Evolutionary conservation across 768 basidiomycete genomes (phyloP).

Genomic region (Hysterangium stoloniferum): DNA sequence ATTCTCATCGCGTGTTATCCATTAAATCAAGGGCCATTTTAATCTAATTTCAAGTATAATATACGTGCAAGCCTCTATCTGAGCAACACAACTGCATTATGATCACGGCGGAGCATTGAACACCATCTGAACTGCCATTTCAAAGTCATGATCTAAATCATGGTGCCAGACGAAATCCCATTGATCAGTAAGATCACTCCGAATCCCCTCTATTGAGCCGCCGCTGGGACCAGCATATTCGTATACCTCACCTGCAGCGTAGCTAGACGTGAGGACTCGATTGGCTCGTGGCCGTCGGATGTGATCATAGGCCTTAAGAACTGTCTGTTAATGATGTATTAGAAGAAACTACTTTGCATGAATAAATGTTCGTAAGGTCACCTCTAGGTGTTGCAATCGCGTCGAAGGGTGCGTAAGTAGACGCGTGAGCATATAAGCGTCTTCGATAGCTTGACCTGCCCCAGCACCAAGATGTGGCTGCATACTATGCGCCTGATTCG

Average conservation of each 20-base stretch:
- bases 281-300: constrained; percentile 42
- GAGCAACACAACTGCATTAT: too few relatives aligned
- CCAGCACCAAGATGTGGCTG: constrained; percentile 51
- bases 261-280: constrained; percentile 37
- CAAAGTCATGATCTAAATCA: constrained; percentile 35
- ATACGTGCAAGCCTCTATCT: too few relatives aligned
- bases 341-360: neutral
- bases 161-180: constrained; percentile 46
- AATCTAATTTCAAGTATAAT: too few relatives aligned
- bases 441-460: constrained; percentile 54
- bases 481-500: constrained; percentile 46
- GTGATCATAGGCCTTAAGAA: constrained; percentile 38
- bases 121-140: constrained; percentile 26
- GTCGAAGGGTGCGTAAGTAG: constrained; percentile 39
- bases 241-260: constrained; percentile 35
- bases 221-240: constrained; percentile 32
- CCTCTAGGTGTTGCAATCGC: constrained; percentile 33
- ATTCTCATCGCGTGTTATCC: too few relatives aligned
- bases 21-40: too few relatives aligned
- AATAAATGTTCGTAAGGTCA: constrained; percentile 13
- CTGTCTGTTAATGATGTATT: constrained; percentile 30
- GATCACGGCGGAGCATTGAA: too few relatives aligned
- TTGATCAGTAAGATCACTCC: constrained; percentile 28
- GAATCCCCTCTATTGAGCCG: constrained; percentile 22
- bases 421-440: constrained; percentile 38